Evolutionary conservation across 352 stramenopile species (phyloP), one percentile per base, ranked within the genome.

Genomic region (Phytophthora pistaciae): DNA sequence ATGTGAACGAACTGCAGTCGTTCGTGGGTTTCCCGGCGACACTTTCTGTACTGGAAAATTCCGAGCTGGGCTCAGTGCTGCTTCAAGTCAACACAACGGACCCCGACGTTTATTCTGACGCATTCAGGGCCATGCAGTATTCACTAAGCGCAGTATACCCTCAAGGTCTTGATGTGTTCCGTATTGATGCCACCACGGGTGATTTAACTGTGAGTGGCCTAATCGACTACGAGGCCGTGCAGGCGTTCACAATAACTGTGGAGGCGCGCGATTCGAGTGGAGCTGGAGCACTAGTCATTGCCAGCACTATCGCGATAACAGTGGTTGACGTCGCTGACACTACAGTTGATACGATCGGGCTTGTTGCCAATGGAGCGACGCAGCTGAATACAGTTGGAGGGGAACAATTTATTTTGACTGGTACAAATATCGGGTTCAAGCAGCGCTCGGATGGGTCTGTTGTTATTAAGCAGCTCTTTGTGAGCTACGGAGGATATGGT

Each of bases 341-440:
- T 25, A 70, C 66, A 6, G 27, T 78, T 33, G 60, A 78, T 54
- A 11, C 23, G 10, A 38, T 72, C 49, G 36, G 10, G 20, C 52
- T 78, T 48, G 21, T 75, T 4, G n/a, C 31, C 5, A 16, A 38
- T 21, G 25, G 25, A 9, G 57, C 50, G 13, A 18, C 21, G 27
- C 38, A 55, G n/a, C 61, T 91, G 2, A 38, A 78, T 4, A 88
- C 84, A 1, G 64, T 66, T 0, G 82, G 84, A 49, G 78, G 78
- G 0, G 68, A 89, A 38, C 52, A 42, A 0, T 62, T 91, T 27
- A 33, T 81, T 25, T 48, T 90, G 18, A 75, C 68, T 3, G 84
- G 81, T 4, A 72, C 73, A 38, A 88, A 91, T 53, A 80, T 91
- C 9, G 84, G 84, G 9, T 91, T 91, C 53, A 82, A 85, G 40